These are phyloP conservation scores for Curvularia verruculosa DNA, from an alignment of 2,329 filamentous ascomycete species.

Conservation along the genomic window DNA sequence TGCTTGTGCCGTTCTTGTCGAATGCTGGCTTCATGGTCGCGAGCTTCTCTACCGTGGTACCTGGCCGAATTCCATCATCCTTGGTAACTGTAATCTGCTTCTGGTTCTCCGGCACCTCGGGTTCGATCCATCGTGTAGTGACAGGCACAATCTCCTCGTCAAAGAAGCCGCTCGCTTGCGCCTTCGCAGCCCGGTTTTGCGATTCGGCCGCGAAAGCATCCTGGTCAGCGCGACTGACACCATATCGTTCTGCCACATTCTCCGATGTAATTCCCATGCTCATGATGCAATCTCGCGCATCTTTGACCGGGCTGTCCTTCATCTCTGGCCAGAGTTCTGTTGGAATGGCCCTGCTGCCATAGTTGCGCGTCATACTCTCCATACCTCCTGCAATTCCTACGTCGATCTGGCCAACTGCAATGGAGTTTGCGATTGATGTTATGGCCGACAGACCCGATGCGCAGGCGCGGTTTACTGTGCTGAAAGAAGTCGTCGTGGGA, in stretches of 20 bases:
- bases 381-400: constrained; percentile 84
- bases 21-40: constrained; percentile 86
- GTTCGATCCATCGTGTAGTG: constrained; percentile 70
- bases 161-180: constrained; percentile 73
- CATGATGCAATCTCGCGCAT: constrained; percentile 88
- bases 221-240: constrained; percentile 75
- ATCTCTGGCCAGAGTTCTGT: constrained; percentile 79
- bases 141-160: constrained; percentile 81
- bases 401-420: constrained; percentile 74
- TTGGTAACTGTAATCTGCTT: constrained; percentile 70
- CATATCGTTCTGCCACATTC: constrained; percentile 82
- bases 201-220: constrained; percentile 80
- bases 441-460: constrained; percentile 79
- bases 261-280: constrained; percentile 90
- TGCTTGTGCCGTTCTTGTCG: constrained; percentile 73
- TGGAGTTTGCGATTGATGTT: constrained; percentile 73
- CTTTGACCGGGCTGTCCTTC: constrained; percentile 65
- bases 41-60: constrained; percentile 71
- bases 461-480: constrained; percentile 90
- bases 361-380: constrained; percentile 96
- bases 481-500: constrained; percentile 73
- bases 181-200: constrained; percentile 74
- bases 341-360: constrained; percentile 83
- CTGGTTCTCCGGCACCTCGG: constrained; percentile 57
- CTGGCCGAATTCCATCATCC: constrained; percentile 82